Evolutionary conservation across 345 rosid species (phyloP).

Genomic region (Combretum micranthum): DNA sequence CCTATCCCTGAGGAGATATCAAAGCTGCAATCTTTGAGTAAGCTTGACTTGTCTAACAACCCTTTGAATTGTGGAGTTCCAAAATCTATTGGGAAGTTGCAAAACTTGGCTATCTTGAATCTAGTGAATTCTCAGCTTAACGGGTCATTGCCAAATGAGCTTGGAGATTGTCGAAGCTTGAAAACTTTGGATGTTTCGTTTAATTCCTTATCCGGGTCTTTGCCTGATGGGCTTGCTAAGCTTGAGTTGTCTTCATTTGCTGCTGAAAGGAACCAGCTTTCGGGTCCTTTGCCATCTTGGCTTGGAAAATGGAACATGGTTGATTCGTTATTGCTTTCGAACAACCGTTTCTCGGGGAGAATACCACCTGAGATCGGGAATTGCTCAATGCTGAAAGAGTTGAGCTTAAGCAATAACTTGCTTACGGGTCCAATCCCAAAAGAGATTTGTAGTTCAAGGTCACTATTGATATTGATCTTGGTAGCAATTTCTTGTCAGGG

Average conservation of each 20-base stretch:
- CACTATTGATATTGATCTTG: conserved; percentile 50
- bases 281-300: conserved; percentile 72
- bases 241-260: conserved; percentile 57
- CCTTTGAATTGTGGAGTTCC: conserved; percentile 70
- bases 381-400: conserved; percentile 46
- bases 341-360: conserved; percentile 46
- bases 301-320: conserved; percentile 55
- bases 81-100: conserved; percentile 41
- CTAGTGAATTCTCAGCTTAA: conserved; percentile 51
- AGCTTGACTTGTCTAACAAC: conserved; percentile 78
- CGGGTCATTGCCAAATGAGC: conserved; percentile 67
- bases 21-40: conserved; percentile 31
- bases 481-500: conserved; percentile 49
- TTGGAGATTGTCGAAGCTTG: conserved; percentile 58
- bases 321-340: conserved; percentile 53
- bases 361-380: conserved; percentile 57
- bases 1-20: conserved; percentile 64
- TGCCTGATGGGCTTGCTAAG: conserved; percentile 59
- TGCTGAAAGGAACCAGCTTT: conserved; percentile 66
- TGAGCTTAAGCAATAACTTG: conserved; percentile 52
- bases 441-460: conserved; percentile 61
- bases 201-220: conserved; percentile 56
- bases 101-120: conserved; percentile 41
- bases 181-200: conserved; percentile 61
- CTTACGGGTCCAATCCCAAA: conserved; percentile 55